Evolutionary conservation across 306 rosid genomes (phyloP).

Genomic region (Notholithocarpus densiflorus): DNA sequence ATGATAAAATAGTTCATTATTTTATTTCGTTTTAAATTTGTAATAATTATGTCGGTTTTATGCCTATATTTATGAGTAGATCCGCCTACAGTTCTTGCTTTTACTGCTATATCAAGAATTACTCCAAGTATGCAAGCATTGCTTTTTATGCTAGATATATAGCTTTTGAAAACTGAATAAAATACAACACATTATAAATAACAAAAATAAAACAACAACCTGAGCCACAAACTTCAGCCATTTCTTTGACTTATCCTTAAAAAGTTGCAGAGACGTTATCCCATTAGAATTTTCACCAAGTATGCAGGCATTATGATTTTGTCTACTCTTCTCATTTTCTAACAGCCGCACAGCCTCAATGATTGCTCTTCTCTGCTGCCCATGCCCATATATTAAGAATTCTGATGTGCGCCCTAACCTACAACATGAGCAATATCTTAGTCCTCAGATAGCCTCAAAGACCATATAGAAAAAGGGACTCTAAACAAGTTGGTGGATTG

Average conservation of each 20-base stretch:
- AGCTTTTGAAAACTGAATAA: background rate
- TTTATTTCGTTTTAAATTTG: too few relatives aligned
- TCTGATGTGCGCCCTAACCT: conserved; percentile 88
- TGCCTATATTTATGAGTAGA: too few relatives aligned
- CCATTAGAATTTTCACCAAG: conserved; percentile 43
- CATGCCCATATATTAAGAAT: conserved; percentile 87
- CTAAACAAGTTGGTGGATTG: background rate
- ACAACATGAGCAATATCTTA: conserved; percentile 16
- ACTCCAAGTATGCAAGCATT: background rate
- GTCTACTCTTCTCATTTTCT: conserved; percentile 46
- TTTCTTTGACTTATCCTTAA: conserved; percentile 82
- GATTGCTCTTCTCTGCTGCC: conserved; percentile 84
- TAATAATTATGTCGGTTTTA: too few relatives aligned
- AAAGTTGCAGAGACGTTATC: conserved; percentile 44
- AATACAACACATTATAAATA: background rate
- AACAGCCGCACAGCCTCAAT: conserved; percentile 76
- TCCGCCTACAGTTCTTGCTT: too few relatives aligned
- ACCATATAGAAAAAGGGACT: background rate
- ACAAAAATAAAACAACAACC: conserved; percentile 42
- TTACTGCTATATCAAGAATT: too few relatives aligned
- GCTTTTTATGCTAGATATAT: background rate
- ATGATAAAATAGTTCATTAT: too few relatives aligned
- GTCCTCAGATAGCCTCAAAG: background rate
- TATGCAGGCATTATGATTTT: conserved; percentile 32
- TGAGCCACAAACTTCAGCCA: conserved; percentile 88